phyloP scores from a whole-genome alignment of 768 basidiomycete genomes.

The Mycena indigotica region DNA sequence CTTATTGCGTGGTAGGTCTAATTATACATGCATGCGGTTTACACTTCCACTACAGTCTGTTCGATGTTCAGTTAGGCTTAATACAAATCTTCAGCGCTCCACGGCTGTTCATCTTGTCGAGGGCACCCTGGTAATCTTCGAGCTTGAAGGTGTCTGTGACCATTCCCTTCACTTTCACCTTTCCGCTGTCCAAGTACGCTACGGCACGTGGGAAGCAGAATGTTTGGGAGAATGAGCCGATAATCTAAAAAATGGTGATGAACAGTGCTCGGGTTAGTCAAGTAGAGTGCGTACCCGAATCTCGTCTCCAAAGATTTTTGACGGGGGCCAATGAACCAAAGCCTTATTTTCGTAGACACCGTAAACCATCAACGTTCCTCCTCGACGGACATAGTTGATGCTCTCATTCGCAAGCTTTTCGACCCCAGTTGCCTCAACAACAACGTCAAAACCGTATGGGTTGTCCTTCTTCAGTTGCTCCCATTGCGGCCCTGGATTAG shows the following conservation, averaged over 20 bases:
- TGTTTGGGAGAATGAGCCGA: slow-evolving; percentile 89
- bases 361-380: slow-evolving; percentile 85
- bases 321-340: slow-evolving; percentile 82
- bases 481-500: slow-evolving; percentile 68
- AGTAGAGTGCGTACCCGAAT: slow-evolving; percentile 56
- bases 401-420: slow-evolving; percentile 86
- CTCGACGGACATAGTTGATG: slow-evolving; percentile 86
- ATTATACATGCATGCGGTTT: background rate
- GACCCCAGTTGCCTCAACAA: slow-evolving; percentile 77
- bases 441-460: slow-evolving; percentile 67
- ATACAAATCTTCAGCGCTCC: slow-evolving; percentile 51
- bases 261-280: slow-evolving; percentile 65
- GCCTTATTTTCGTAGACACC: slow-evolving; percentile 90
- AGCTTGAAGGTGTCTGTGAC: slow-evolving; percentile 47
- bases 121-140: slow-evolving; percentile 54
- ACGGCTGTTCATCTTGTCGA: slow-evolving; percentile 56
- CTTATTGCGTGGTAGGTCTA: background rate
- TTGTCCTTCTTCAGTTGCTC: slow-evolving; percentile 64
- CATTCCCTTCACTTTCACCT: slow-evolving; percentile 77
- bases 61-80: slow-evolving; percentile 39
- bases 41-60: background rate
- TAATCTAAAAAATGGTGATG: slow-evolving; percentile 68
- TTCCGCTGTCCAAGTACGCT: slow-evolving; percentile 85
- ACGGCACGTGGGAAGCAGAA: slow-evolving; percentile 94
- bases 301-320: slow-evolving; percentile 79